Percentiles rank a stretch among this genome's conserved stretches.
Conservation (phyloP, 257 asterid species). For the Nyctanthes arbortristis region DNA sequence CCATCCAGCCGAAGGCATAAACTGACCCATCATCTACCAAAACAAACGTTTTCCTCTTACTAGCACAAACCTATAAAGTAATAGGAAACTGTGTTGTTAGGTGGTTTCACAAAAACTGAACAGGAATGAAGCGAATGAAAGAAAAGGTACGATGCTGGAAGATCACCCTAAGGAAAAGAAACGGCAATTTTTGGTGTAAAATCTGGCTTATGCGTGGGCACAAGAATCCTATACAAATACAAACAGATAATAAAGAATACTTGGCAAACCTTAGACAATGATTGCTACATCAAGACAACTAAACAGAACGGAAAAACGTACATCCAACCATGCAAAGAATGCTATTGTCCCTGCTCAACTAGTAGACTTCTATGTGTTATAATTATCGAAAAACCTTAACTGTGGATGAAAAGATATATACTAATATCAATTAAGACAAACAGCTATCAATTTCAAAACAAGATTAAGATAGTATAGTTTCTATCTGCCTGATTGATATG, state of each 20-base stretch:
- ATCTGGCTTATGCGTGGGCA: neutral
- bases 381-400: neutral
- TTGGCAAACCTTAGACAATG: neutral
- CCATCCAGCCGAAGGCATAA: slow-evolving; percentile 87
- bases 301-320: neutral
- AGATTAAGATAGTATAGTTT: neutral
- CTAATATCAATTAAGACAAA: neutral
- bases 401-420: neutral
- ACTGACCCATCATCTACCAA: slow-evolving; percentile 68
- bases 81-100: neutral
- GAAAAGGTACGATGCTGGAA: neutral
- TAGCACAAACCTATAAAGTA: slow-evolving; percentile 69
- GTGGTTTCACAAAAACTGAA: neutral
- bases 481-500: neutral
- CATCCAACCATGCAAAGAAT: neutral
- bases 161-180: neutral
- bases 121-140: neutral
- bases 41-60: slow-evolving; percentile 79
- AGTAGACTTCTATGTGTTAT: neutral
- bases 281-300: neutral
- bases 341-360: neutral
- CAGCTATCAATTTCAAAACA: neutral
- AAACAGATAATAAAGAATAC: neutral
- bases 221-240: neutral
- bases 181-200: neutral